A percentile compares a stretch with the other conserved stretches of the same genome.
Evolutionary conservation across 805 yeast genomes (phyloP).

Genomic region (Clavispora fructus): DNA sequence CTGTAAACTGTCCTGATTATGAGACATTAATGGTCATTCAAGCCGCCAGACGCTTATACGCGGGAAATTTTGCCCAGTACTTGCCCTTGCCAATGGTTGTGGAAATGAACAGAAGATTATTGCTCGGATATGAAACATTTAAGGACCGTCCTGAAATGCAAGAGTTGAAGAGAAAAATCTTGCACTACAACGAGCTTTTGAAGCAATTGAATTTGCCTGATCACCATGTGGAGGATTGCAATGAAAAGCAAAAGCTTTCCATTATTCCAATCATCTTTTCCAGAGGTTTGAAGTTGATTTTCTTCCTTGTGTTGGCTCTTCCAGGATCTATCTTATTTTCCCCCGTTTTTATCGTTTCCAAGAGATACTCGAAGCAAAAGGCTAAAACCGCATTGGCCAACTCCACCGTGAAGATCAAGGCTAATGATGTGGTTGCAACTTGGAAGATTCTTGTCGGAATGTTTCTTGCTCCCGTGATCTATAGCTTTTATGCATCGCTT

Average conservation of each 20-base stretch:
- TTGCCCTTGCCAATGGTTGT: slow-evolving; percentile 79
- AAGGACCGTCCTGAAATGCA: slow-evolving; percentile 66
- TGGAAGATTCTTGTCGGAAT: slow-evolving; percentile 92
- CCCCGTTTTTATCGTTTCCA: slow-evolving; percentile 81
- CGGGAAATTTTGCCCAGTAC: slow-evolving; percentile 63
- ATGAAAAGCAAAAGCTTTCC: slow-evolving; percentile 44
- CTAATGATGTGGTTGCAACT: slow-evolving; percentile 91
- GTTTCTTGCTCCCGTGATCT: slow-evolving; percentile 84
- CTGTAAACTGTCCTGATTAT: slow-evolving; percentile 83
- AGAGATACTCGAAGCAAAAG: slow-evolving; percentile 65
- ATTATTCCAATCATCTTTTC: slow-evolving; percentile 49
- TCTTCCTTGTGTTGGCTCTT: slow-evolving; percentile 59
- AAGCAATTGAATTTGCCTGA: slow-evolving; percentile 48
- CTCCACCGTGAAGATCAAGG: slow-evolving; percentile 86
- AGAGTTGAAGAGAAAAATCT: slow-evolving; percentile 55
- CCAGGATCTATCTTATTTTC: slow-evolving; percentile 88
- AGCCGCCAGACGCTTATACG: slow-evolving; percentile 85
- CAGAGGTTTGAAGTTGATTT: slow-evolving; percentile 51
- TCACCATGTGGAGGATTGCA: slow-evolving; percentile 54
- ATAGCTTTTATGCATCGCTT: slow-evolving; percentile 69
- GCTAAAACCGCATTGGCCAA: slow-evolving; percentile 75
- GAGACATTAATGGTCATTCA: slow-evolving; percentile 87
- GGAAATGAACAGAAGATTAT: slow-evolving; percentile 85
- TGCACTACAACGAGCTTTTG: slow-evolving; percentile 61
- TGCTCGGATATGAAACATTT: slow-evolving; percentile 73